These are phyloP conservation scores for Naegleria fowleri DNA, from an alignment of 208 protist genomes.

Conservation along the genomic window DNA sequence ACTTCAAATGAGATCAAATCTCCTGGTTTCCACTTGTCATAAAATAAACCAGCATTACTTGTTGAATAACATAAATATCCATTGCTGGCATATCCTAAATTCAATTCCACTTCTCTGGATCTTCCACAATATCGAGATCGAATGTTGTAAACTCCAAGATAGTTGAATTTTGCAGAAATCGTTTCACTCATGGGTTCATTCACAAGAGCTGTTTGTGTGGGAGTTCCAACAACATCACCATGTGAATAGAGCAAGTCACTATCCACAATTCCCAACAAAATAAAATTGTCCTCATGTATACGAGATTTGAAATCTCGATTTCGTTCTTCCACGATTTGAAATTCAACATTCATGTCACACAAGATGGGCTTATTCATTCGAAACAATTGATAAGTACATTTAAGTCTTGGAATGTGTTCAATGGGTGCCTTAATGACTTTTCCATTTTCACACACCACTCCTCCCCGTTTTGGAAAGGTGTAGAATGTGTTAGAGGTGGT, in stretches of 20 bases:
- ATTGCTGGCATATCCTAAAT: neutral
- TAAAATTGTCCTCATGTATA: neutral
- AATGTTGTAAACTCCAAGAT: neutral
- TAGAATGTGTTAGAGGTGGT: neutral
- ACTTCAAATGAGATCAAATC: neutral
- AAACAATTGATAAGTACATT: neutral
- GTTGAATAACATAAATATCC: neutral
- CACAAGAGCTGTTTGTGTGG: neutral
- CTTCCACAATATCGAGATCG: neutral
- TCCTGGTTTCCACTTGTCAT: neutral
- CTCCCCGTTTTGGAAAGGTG: neutral
- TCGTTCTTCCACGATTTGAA: neutral
- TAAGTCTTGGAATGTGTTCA: neutral
- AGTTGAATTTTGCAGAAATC: neutral
- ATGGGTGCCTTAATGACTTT: neutral
- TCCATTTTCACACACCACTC: neutral
- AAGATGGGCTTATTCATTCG: neutral
- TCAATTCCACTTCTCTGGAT: neutral
- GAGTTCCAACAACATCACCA: neutral
- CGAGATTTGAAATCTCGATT: neutral
- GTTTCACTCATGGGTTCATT: neutral
- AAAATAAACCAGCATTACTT: neutral
- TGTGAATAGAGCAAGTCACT: neutral
- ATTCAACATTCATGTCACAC: neutral
- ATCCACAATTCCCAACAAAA: neutral